These are phyloP conservation scores for Epichloe gansuensis DNA, from an alignment of 2,329 filamentous ascomycete species.

Conservation along the genomic window DNA sequence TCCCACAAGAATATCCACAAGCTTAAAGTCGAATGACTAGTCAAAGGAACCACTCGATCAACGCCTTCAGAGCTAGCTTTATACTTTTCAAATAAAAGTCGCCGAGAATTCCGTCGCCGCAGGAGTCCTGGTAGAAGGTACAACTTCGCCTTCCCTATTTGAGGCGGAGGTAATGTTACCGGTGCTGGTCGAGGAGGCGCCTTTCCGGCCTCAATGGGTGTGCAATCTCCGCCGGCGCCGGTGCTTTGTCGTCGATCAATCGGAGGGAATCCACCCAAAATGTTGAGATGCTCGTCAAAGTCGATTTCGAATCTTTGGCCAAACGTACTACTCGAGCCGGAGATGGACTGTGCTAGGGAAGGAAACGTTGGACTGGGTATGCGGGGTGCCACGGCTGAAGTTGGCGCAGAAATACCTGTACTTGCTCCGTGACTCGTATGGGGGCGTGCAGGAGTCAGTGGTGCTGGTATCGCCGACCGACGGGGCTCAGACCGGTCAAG, in stretches of 20 bases:
- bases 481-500: constrained; percentile 17
- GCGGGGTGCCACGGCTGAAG: constrained; percentile 19
- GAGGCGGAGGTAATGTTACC: constrained; percentile 16
- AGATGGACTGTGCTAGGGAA: constrained; percentile 23
- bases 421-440: constrained; percentile 1
- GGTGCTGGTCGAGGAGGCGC: constrained; percentile 21
- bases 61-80: no score
- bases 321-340: constrained; percentile 20
- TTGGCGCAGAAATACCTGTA: constrained; percentile 14
- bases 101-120: not conserved
- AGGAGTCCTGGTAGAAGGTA: not conserved
- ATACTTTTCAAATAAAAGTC: not conserved
- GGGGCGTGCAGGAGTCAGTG: constrained; percentile 17
- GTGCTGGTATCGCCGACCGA: constrained; percentile 23
- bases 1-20: no score
- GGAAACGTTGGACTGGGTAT: constrained; percentile 25
- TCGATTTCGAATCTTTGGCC: constrained; percentile 19
- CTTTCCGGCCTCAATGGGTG: constrained; percentile 19
- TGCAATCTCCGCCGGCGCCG: constrained; percentile 4
- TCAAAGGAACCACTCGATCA: no score
- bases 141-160: not conserved
- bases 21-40: no score
- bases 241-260: constrained; percentile 5
- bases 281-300: constrained; percentile 3
- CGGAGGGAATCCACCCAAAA: not conserved